Percentiles rank a stretch among this genome's conserved stretches.
Evolutionary conservation across 2,329 filamentous ascomycete species (phyloP).

Genomic region (Aspergillus ibericus): DNA sequence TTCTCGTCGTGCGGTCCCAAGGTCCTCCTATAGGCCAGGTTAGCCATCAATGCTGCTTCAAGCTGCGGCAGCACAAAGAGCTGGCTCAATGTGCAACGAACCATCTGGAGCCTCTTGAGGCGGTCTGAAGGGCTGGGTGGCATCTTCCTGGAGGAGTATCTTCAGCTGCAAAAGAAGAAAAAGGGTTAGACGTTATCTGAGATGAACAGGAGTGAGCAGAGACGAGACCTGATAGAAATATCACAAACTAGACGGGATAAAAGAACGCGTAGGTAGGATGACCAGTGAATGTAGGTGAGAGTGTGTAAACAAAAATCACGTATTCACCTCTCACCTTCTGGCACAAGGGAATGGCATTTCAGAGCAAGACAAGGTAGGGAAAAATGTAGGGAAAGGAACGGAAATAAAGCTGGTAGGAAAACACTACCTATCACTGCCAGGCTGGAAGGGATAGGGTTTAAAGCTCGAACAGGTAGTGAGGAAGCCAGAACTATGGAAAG

Average conservation of each 20-base stretch:
- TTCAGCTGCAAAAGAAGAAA: background rate
- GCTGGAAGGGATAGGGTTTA: too few relatives aligned
- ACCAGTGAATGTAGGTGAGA: too few relatives aligned
- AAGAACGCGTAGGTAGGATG: too few relatives aligned
- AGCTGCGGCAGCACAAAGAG: background rate
- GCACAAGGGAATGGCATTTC: too few relatives aligned
- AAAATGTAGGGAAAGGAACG: too few relatives aligned
- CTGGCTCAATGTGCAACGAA: slow-evolving; percentile 6
- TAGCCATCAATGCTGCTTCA: background rate
- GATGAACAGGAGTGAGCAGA: background rate
- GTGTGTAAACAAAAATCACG: too few relatives aligned
- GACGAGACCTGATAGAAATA: background rate
- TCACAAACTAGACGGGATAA: too few relatives aligned
- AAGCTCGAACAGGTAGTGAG: background rate
- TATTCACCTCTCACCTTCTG: too few relatives aligned
- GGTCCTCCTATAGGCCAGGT: slow-evolving; percentile 31
- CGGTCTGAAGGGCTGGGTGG: slow-evolving; percentile 17
- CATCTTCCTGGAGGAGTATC: slow-evolving; percentile 9
- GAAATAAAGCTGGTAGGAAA: too few relatives aligned
- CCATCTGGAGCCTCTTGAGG: slow-evolving; percentile 33
- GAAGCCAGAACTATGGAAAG: background rate
- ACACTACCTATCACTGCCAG: too few relatives aligned
- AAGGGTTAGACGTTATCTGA: background rate
- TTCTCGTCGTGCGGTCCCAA: slow-evolving; percentile 40
- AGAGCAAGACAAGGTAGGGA: too few relatives aligned